Conservation (phyloP, 305 asterid species). For the Fraxinus baroniana region DNA sequence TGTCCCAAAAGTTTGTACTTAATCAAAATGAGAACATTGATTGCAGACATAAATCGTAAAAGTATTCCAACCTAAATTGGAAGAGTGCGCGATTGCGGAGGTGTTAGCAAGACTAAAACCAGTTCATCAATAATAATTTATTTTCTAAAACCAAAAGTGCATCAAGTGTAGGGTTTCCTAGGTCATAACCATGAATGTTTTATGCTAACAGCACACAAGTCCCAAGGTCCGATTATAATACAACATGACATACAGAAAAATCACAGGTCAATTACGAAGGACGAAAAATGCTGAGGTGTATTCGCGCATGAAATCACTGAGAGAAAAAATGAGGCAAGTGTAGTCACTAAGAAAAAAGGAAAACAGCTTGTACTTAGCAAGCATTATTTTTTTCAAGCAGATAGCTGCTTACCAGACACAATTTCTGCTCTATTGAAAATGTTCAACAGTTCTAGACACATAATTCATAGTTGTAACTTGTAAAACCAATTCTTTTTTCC, state of each 20-base stretch:
- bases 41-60: not conserved
- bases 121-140: not conserved
- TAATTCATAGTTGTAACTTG: not conserved
- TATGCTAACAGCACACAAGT: not conserved
- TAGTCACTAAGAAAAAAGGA: not conserved
- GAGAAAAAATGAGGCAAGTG: not conserved
- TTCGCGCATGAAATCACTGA: not conserved
- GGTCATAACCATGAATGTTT: not conserved
- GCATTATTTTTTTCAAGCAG: not conserved
- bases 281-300: not conserved
- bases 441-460: not conserved
- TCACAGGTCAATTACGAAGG: not conserved
- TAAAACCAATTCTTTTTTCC: not conserved
- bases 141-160: not conserved
- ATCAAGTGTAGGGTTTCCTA: not conserved
- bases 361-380: not conserved
- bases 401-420: not conserved
- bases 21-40: constrained; percentile 3
- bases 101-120: not conserved
- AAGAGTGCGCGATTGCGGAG: not conserved
- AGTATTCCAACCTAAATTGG: not conserved
- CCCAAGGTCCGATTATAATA: not conserved
- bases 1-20: not conserved
- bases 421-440: not conserved
- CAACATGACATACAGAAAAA: not conserved